Conservation (phyloP, 768 basidiomycete species). For the Pulveroboletus sp. region DNA sequence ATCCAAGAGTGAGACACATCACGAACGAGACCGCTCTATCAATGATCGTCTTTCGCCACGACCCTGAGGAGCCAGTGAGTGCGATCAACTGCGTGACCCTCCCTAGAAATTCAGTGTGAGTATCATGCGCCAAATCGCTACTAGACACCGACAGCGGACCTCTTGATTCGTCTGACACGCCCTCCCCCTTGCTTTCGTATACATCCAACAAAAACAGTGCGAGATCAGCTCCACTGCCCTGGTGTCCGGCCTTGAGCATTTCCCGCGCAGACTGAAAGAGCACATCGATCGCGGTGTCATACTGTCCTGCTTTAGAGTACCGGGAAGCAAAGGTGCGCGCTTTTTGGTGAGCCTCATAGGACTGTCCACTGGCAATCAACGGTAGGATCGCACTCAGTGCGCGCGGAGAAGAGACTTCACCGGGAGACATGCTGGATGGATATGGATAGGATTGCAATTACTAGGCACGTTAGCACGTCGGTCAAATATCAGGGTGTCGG, state of each 20-base stretch:
- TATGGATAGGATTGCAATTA: slow-evolving; percentile 1
- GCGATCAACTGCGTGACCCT: slow-evolving; percentile 90
- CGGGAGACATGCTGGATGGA: slow-evolving; percentile 22
- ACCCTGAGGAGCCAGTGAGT: slow-evolving; percentile 67
- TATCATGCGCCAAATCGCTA: neutral
- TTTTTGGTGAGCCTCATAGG: slow-evolving; percentile 95
- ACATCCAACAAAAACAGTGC: slow-evolving; percentile 75
- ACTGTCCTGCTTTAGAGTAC: slow-evolving; percentile 74
- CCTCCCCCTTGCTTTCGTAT: slow-evolving; percentile 70
- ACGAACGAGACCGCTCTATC: slow-evolving; percentile 80
- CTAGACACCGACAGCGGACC: slow-evolving; percentile 44
- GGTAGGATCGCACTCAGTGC: slow-evolving; percentile 76
- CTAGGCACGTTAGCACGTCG: neutral
- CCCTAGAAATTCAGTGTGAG: slow-evolving; percentile 40
- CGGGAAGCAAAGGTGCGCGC: slow-evolving; percentile 91
- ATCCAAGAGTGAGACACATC: slow-evolving; percentile 3
- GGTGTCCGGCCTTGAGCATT: slow-evolving; percentile 81
- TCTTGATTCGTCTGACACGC: slow-evolving; percentile 71
- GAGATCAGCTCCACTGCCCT: slow-evolving; percentile 88
- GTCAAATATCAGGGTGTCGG: neutral
- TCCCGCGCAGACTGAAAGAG: slow-evolving; percentile 88
- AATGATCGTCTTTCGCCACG: slow-evolving; percentile 89
- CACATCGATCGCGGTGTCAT: slow-evolving; percentile 86
- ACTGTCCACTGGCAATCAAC: slow-evolving; percentile 62
- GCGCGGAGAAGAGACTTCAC: slow-evolving; percentile 44